Percentiles rank a stretch among this genome's conserved stretches.
Conservation (phyloP, 163 green algal species). For the Coccomyxa subellipsoidea region DNA sequence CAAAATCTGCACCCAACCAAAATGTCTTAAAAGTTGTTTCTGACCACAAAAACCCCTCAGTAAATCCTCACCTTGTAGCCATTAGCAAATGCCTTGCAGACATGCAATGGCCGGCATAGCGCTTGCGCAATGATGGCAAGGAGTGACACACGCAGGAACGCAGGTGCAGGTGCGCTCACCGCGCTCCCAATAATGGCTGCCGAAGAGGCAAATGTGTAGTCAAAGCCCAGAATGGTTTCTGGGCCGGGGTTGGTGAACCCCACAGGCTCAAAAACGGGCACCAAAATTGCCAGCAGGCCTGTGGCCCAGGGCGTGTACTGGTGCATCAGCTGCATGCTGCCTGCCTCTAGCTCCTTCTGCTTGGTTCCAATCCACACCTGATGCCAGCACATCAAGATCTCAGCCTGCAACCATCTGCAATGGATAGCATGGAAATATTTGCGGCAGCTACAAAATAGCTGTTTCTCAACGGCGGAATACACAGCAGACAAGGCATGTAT, state of each 20-base stretch:
- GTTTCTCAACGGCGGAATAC: too few species aligned
- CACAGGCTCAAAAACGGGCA: slow-evolving; percentile 70
- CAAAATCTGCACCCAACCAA: slow-evolving; percentile 2
- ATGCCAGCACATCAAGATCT: not conserved
- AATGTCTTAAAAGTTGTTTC: too few species aligned
- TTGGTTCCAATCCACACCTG: slow-evolving; percentile 80
- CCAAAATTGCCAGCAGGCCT: slow-evolving; percentile 62
- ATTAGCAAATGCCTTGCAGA: too few species aligned
- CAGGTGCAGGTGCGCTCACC: not conserved
- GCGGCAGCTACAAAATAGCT: too few species aligned
- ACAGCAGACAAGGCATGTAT: too few species aligned
- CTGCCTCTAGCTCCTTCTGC: slow-evolving; percentile 80
- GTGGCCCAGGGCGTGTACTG: slow-evolving; percentile 74
- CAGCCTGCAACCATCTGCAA: not conserved
- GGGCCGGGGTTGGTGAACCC: slow-evolving; percentile 19
- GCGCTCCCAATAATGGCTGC: slow-evolving; percentile 8
- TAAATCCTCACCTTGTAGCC: too few species aligned
- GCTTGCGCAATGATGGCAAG: not conserved
- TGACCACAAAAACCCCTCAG: too few species aligned
- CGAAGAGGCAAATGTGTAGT: slow-evolving; percentile 22
- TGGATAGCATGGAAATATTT: too few species aligned
- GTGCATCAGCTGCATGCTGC: slow-evolving; percentile 85
- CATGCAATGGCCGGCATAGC: too few species aligned
- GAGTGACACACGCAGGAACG: not conserved
- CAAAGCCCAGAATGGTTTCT: slow-evolving; percentile 41